Evolutionary conservation across 805 yeast genomes (phyloP).

Genomic region (Debaryomyces tyrocola): DNA sequence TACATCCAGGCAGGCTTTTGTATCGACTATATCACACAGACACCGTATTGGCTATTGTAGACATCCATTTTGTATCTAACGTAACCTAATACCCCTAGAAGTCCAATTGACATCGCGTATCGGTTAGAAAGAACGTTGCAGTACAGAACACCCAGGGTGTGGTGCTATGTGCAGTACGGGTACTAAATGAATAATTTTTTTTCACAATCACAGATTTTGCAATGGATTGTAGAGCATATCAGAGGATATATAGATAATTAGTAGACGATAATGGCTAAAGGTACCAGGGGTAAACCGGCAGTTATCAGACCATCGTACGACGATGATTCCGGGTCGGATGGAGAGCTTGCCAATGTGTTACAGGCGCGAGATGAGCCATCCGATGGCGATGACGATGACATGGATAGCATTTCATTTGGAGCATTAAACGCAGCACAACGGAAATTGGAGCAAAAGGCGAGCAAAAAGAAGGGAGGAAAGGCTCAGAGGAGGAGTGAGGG

Average conservation of each 20-base stretch:
- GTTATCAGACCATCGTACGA: slow-evolving; percentile 16
- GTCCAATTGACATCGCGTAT: no score
- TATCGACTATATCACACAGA: no score
- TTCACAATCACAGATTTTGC: background rate
- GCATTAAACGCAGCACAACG: slow-evolving; percentile 61
- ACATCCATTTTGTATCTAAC: no score
- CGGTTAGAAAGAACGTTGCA: no score
- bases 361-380: slow-evolving; percentile 1
- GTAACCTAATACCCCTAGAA: no score
- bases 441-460: slow-evolving; percentile 29
- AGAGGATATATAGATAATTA: background rate
- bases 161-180: background rate
- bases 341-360: slow-evolving; percentile 5
- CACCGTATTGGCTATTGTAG: no score
- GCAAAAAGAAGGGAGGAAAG: slow-evolving; percentile 8
- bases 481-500: slow-evolving; percentile 16
- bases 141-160: background rate
- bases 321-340: slow-evolving; percentile 17
- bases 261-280: background rate
- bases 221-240: no score
- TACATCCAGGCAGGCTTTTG: no score
- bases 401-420: slow-evolving; percentile 61
- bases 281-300: slow-evolving; percentile 4
- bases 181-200: background rate
- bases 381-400: slow-evolving; percentile 41